A percentile compares a stretch with the other conserved stretches of the same genome.
These are phyloP conservation scores for Sechiopsis laciniata DNA, from an alignment of 306 rosid genomes.

Conservation along the genomic window DNA sequence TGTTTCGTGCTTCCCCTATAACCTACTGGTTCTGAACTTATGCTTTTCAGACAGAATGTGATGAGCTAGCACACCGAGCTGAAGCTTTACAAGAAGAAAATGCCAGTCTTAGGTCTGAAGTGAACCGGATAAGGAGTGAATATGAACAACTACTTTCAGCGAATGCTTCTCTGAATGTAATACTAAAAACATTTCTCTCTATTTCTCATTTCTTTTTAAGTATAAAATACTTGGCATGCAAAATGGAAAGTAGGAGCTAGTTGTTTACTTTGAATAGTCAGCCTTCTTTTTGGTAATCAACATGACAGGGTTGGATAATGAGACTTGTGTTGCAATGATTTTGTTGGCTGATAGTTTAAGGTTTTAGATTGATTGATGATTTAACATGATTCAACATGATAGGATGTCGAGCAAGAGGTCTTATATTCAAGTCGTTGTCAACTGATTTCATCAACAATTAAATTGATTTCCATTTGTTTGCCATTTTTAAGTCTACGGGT, in stretches of 20 bases:
- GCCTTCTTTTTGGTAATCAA: background rate
- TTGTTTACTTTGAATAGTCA: background rate
- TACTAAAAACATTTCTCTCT: background rate
- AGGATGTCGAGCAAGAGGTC: too few relatives aligned
- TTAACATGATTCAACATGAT: too few relatives aligned
- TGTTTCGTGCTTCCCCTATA: background rate
- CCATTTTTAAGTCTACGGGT: too few relatives aligned
- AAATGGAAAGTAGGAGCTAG: background rate
- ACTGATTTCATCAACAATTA: background rate
- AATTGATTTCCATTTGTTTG: background rate
- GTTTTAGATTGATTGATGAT: too few relatives aligned
- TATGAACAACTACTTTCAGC: slow-evolving; percentile 80
- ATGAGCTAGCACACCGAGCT: slow-evolving; percentile 85
- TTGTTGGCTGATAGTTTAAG: too few relatives aligned
- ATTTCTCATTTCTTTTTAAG: background rate
- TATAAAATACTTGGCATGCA: background rate
- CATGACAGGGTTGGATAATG: too few relatives aligned
- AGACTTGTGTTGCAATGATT: too few relatives aligned
- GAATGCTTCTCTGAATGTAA: slow-evolving; percentile 80
- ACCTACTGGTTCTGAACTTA: background rate
- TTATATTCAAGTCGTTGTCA: background rate
- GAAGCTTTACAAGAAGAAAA: slow-evolving; percentile 86
- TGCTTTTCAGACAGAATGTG: slow-evolving; percentile 78
- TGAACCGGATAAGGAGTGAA: slow-evolving; percentile 69
- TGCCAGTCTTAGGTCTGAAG: slow-evolving; percentile 72